A percentile compares a stretch with the other conserved stretches of the same genome.
Conservation (phyloP, 2,329 filamentous ascomycete genomes). For the Sporothrix brunneoviolacea region DNA sequence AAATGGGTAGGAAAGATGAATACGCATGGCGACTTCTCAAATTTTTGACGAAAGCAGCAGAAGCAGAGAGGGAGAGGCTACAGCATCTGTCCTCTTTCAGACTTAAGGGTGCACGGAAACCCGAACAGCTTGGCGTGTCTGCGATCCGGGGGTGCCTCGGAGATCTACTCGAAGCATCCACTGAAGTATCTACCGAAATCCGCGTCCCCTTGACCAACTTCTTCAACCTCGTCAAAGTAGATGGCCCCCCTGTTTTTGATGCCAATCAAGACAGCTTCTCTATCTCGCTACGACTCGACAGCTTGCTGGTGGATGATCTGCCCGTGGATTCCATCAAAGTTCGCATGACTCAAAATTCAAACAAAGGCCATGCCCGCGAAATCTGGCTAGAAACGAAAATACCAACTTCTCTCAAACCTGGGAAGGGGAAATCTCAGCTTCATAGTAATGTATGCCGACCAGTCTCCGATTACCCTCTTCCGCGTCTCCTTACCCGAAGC, state of each 20-base stretch:
- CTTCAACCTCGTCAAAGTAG: conserved; percentile 63
- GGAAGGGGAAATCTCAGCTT: conserved; percentile 41
- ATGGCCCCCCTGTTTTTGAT: conserved; percentile 62
- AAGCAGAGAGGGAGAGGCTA: conserved; percentile 37
- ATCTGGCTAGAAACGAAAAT: conserved; percentile 29
- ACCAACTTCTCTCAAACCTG: conserved; percentile 45
- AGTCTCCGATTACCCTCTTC: conserved; percentile 14
- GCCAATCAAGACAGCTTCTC: conserved; percentile 69
- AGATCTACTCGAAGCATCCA: conserved; percentile 41
- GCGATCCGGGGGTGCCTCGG: conserved; percentile 42
- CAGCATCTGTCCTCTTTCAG: conserved; percentile 31
- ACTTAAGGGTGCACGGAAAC: conserved; percentile 18
- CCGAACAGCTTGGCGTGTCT: conserved; percentile 21
- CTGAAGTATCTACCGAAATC: conserved; percentile 48
- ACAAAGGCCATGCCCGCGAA: conserved; percentile 53
- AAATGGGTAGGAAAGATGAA: conserved; percentile 69
- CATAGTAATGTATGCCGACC: conserved; percentile 36
- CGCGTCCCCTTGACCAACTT: conserved; percentile 64
- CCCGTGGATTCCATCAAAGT: conserved; percentile 59
- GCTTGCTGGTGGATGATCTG: conserved; percentile 65
- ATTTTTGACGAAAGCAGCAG: conserved; percentile 61
- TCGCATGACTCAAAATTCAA: conserved; percentile 50
- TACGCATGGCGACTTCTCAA: conserved; percentile 71
- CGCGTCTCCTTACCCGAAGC: conserved; percentile 4
- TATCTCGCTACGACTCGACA: conserved; percentile 60